Evolutionary conservation across 306 rosid species (phyloP), one percentile per base, ranked within the genome.

Genomic region (Cicer pinnatifidum): DNA sequence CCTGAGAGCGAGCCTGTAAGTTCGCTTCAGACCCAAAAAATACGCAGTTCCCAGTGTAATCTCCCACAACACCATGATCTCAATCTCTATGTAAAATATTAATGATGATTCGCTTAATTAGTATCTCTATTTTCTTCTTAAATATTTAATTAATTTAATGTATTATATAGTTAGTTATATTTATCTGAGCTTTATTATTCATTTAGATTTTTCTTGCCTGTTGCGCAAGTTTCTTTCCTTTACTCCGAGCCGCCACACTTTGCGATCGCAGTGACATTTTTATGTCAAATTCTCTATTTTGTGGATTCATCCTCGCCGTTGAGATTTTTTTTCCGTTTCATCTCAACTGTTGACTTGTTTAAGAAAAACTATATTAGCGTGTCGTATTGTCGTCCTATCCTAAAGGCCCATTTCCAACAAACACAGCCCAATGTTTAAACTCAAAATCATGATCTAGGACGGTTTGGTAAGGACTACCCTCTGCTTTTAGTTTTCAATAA

Each of bases 21-120:
- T 91, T 40, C 98, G 92, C 63, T 84, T 83, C 11, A 93, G 83
- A 5, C 98, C 98, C 87, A 93, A 41, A 79, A 93, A 93, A 83
- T 91, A 93, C 20, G 98, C 97, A 39, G 97, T 93, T 64, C 83
- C 97, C 6, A 91, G 69, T 15, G 97, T 81, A 77, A 93, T 87
- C 84, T 93, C 98, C 98, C 95, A 93, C 0, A 93, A 80, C 84
- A 93, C 98, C 98, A 93, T 90, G n/a, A 38, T 80, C 64, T 9
- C 19, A 1, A 28, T 28, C 35, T 28, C 35, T 28, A 28, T 28
- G 35, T 28, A 28, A 3, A 28, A 28, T 28, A 5, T 28, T 28
- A 28, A 28, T 28, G 5, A 28, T 28, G 10, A 0, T 4, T 16
- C 3, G 11, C 35, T 28, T 28, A 28, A 28, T 28, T 6, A 28